Base-by-base conservation (phyloP, 257 asterid genomes). In the Jasminum sambac region DNA sequence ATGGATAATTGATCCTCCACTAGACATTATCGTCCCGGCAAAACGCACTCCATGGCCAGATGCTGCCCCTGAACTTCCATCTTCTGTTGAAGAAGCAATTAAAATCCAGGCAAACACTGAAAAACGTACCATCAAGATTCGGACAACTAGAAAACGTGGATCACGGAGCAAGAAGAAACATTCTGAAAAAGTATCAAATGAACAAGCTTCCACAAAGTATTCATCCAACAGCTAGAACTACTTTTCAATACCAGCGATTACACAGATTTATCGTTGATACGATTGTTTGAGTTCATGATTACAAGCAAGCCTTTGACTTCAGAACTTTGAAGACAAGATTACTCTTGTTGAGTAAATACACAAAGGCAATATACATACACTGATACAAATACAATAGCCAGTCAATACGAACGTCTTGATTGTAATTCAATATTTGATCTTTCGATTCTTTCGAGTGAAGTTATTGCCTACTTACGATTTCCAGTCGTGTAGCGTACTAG, bases 31-130 rank as follows among this genome's bases (percentile, higher is more conserved):
- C 0, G 91, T 95, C 79, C 89, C 98, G 5, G 96, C 98, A 63
- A 95, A 88, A 81, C 96, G 83, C 70, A 95, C 98, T 11, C 96
- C 99, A 44, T 92, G 98, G 99, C 98, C 99, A 0, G 97, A 92
- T 77, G 85, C 94, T 78, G 92, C 96, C 48, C 96, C 96, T 0
- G 95, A 95, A 69, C 89, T 90, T 77, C 89, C 91, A 21, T 73
- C 87, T 26, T 52, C 77, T 23, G 61, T 60, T 63, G 91, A 88
- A 44, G 84, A 88, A 77, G 80, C 70, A 64, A 74, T 63, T 61
- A 64, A 34, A 6, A 48, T 76, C 70, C 87, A 55, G 34, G 85
- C 81, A 68, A 80, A 23, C 79, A 63, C 77, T 0, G 96, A 89
- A 63, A 88, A 83, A 71, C 90, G 80, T 8, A 68, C 81, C 25